Conservation (phyloP, 495 filamentous ascomycete genomes). For the Penicillium flavigenum region DNA sequence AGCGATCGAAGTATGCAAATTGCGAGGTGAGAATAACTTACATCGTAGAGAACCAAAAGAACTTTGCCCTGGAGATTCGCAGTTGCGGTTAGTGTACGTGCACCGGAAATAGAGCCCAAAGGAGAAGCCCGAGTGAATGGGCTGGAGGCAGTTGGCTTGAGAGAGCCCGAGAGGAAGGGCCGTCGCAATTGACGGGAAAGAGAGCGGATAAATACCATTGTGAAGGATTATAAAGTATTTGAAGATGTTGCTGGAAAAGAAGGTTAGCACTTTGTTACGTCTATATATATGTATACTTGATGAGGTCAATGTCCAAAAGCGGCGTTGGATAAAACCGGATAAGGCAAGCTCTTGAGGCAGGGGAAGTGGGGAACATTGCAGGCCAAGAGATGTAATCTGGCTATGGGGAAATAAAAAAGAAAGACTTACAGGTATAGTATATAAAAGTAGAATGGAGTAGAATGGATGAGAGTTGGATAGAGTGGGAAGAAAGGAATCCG, state of each 20-base stretch:
- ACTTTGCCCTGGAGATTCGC: slow-evolving; percentile 66
- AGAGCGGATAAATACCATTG: slow-evolving; percentile 70
- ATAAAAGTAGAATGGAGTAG: background rate
- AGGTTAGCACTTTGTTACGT: slow-evolving; percentile 15
- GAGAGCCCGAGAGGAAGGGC: slow-evolving; percentile 49
- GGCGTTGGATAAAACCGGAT: slow-evolving; percentile 23
- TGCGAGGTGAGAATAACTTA: slow-evolving; percentile 42
- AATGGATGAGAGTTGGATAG: background rate
- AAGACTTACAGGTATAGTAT: slow-evolving; percentile 2
- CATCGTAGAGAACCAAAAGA: slow-evolving; percentile 73
- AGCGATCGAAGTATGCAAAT: slow-evolving; percentile 13
- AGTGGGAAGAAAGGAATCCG: background rate
- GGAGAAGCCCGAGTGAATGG: slow-evolving; percentile 32
- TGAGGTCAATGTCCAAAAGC: slow-evolving; percentile 21
- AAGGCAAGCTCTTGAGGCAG: slow-evolving; percentile 5
- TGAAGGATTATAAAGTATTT: slow-evolving; percentile 38
- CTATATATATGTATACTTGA: slow-evolving; percentile 5
- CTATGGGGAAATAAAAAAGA: background rate
- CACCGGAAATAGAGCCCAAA: slow-evolving; percentile 38
- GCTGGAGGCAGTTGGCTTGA: slow-evolving; percentile 21
- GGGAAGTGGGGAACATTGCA: slow-evolving; percentile 23
- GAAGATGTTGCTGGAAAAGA: slow-evolving; percentile 7
- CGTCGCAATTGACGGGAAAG: slow-evolving; percentile 56
- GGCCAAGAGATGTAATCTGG: background rate
- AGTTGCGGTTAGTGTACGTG: slow-evolving; percentile 57